A percentile compares a stretch with the other conserved stretches of the same genome.
phyloP scores from a whole-genome alignment of 179 eudicot species.

The Patellifolia procumbens region DNA sequence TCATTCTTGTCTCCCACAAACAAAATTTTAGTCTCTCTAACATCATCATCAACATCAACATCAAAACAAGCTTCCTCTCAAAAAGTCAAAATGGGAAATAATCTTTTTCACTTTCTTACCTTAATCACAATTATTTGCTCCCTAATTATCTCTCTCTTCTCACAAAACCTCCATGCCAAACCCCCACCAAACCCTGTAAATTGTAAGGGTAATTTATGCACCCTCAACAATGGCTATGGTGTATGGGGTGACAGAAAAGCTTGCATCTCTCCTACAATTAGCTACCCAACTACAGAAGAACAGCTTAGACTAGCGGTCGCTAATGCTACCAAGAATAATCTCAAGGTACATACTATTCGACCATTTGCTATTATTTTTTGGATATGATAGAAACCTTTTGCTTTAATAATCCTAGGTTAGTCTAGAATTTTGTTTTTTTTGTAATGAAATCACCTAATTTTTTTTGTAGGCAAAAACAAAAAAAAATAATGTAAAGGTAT shows the following conservation, averaged over 20 bases:
- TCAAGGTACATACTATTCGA: constrained; percentile 31
- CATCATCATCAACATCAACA: neutral
- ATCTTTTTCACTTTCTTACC: neutral
- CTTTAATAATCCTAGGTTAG: neutral
- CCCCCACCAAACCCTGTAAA: constrained; percentile 61
- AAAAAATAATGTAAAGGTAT: too few relatives aligned
- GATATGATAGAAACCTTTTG: too few relatives aligned
- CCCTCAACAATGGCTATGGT: constrained; percentile 64
- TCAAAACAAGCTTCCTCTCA: neutral
- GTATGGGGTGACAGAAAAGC: constrained; percentile 61
- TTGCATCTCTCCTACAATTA: constrained; percentile 40
- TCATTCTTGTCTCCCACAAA: neutral
- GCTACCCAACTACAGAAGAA: constrained; percentile 63
- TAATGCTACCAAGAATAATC: constrained; percentile 43
- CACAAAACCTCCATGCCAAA: constrained; percentile 35
- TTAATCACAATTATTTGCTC: neutral
- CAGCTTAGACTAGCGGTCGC: constrained; percentile 58
- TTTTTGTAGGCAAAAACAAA: too few relatives aligned
- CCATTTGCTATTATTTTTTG: too few relatives aligned
- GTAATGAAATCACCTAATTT: too few relatives aligned
- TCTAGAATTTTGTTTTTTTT: too few relatives aligned
- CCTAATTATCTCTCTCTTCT: neutral
- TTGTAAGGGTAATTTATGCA: constrained; percentile 53
- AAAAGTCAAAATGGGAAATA: constrained; percentile 4
- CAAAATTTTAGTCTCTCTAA: neutral